Evolutionary conservation across 2,329 filamentous ascomycete species (phyloP).

Genomic region (Aspergillus melleus): DNA sequence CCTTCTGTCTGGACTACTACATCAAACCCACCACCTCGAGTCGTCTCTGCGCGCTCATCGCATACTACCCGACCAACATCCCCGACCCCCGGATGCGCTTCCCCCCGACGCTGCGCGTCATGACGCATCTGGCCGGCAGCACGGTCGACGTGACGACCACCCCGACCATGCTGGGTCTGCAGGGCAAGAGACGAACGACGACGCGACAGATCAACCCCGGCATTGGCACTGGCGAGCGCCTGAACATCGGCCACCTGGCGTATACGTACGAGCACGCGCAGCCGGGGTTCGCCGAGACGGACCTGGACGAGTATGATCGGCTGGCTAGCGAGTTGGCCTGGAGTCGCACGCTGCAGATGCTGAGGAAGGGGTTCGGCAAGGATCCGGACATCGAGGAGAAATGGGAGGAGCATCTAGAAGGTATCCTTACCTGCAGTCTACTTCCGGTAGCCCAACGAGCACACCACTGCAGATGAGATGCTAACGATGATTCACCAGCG

Average conservation of each 20-base stretch:
- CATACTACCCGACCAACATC: constrained; percentile 63
- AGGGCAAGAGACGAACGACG: constrained; percentile 50
- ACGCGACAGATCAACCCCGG: constrained; percentile 53
- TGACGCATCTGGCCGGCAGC: constrained; percentile 58
- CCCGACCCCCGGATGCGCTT: constrained; percentile 48
- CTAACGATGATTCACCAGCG: constrained; percentile 12
- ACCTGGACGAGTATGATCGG: constrained; percentile 67
- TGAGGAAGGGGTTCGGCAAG: constrained; percentile 60
- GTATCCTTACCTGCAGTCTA: constrained; percentile 13
- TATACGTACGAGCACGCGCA: constrained; percentile 58
- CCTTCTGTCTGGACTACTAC: constrained; percentile 59
- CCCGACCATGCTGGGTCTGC: constrained; percentile 54
- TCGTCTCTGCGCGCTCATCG: constrained; percentile 57
- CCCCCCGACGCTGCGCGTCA: constrained; percentile 45
- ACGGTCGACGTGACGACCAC: constrained; percentile 51
- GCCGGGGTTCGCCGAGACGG: constrained; percentile 69
- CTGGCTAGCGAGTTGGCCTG: constrained; percentile 67
- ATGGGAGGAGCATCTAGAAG: constrained; percentile 39
- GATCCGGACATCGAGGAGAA: constrained; percentile 38
- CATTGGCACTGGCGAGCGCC: constrained; percentile 50
- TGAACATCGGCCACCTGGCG: constrained; percentile 33
- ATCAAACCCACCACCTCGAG: constrained; percentile 56
- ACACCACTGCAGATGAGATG: neutral
- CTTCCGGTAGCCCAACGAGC: neutral
- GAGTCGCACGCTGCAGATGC: constrained; percentile 61